Base-by-base conservation (phyloP, 306 rosid genomes). In the Rosa multiflora region DNA sequence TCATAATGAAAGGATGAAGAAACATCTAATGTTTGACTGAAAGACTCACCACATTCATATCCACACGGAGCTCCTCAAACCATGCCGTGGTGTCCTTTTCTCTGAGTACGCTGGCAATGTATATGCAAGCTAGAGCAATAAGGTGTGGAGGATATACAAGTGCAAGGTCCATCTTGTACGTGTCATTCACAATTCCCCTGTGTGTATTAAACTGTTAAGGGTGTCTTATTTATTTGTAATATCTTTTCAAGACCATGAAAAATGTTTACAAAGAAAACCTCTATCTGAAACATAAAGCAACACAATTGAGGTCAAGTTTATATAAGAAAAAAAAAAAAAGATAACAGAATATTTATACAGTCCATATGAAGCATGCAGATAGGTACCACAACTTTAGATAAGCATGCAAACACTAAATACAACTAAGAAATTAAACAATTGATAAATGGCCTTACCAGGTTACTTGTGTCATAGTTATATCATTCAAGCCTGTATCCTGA, bases 61-160 rank as follows among this genome's bases (percentile, higher is more conserved):
- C 98, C 47, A 92, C 95, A 43, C 85, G 96, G 72, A 94, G 97
- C 86, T 94, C 98, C 85, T 94, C 98, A 59, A 92, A 94, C 97
- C 97, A 94, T 15, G 89, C 90, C 56, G 97, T 92, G 68, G 93
- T 89, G 75, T 94, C 97, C 78, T 89, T 94, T 5, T 94, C 97
- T 83, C 84, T 81, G 56, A 86, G 86, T 9, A 90, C 98, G 39
- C 97, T 94, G 40, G 94, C 97, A 75, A 92, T 92, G 81, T 91
- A 92, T 81, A 94, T 86, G 90, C 98, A 91, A 70, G 98, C 98
- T 81, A 94, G 85, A 81, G 97, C 97, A 76, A 94, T 90, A 85
- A 92, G 89, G 85, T 94, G 97, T 13, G 98, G 98, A 71, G 98
- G 92, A 82, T 94, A 93, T 40, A 94, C 92, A 67, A 94, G 98